Percentiles rank a stretch among this genome's conserved stretches.
Conservation (phyloP, 1,284 basidiomycete genomes). For the Irpex sp. region DNA sequence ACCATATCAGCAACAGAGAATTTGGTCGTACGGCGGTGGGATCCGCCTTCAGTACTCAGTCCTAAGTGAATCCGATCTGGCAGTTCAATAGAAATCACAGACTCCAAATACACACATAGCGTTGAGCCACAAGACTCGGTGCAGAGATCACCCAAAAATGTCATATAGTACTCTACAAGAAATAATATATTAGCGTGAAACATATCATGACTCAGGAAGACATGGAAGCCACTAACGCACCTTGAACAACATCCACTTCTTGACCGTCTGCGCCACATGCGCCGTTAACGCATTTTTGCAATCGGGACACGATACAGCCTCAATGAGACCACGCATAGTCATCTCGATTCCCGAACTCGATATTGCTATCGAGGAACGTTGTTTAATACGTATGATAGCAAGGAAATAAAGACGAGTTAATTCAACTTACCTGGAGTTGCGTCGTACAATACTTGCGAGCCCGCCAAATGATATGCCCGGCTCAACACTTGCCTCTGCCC, state of each 20-base stretch:
- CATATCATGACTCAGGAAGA: no score
- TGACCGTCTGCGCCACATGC: background rate
- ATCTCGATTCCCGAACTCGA: background rate
- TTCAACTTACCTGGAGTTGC: background rate
- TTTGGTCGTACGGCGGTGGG: no score
- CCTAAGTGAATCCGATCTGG: no score
- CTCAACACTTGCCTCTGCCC: background rate
- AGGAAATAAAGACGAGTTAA: background rate
- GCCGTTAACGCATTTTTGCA: background rate
- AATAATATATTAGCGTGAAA: no score
- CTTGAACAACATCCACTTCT: background rate
- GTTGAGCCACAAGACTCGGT: no score
- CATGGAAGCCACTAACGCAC: background rate
- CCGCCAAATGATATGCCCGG: background rate
- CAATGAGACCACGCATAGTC: background rate
- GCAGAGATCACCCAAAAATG: no score
- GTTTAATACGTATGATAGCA: background rate
- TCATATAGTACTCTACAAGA: no score
- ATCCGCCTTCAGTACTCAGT: no score
- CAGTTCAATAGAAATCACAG: no score
- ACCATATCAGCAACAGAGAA: no score
- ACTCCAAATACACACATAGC: no score
- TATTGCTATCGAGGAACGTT: background rate
- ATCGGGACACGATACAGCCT: background rate
- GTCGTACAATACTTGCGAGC: background rate